Conservation (phyloP, 2,329 filamentous ascomycete genomes). For the Aschersonia sp. region DNA sequence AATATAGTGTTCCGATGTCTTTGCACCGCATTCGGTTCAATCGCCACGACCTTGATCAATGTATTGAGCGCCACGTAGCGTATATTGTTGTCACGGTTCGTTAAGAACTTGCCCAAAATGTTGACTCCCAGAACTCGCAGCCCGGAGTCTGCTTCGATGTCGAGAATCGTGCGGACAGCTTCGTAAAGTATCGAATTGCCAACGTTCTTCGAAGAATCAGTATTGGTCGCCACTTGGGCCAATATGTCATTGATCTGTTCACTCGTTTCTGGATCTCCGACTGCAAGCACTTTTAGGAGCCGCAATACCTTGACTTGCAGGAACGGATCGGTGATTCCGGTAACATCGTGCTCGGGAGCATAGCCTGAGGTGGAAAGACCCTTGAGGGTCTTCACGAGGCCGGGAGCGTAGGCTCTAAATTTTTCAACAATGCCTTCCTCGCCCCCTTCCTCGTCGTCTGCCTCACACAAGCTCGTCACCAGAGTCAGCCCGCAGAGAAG, state of each 20-base stretch:
- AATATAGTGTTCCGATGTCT: slow-evolving; percentile 94
- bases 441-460: slow-evolving; percentile 83
- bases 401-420: slow-evolving; percentile 75
- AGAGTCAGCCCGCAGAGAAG: slow-evolving; percentile 84
- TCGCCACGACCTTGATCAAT: slow-evolving; percentile 91
- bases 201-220: slow-evolving; percentile 94
- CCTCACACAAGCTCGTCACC: slow-evolving; percentile 84
- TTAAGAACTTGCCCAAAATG: slow-evolving; percentile 92
- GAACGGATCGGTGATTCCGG: slow-evolving; percentile 95
- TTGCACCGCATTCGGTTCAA: slow-evolving; percentile 95
- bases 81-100: slow-evolving; percentile 99
- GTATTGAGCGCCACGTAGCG: slow-evolving; percentile 96
- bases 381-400: slow-evolving; percentile 81
- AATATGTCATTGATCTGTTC: slow-evolving; percentile 98
- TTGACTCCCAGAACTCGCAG: slow-evolving; percentile 91
- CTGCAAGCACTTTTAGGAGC: slow-evolving; percentile 70
- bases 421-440: slow-evolving; percentile 82
- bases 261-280: slow-evolving; percentile 75
- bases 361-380: slow-evolving; percentile 89
- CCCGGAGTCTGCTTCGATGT: slow-evolving; percentile 95
- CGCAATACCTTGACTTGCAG: slow-evolving; percentile 92
- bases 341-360: slow-evolving; percentile 94
- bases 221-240: slow-evolving; percentile 95
- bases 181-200: slow-evolving; percentile 98
- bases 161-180: slow-evolving; percentile 88